A percentile compares a stretch with the other conserved stretches of the same genome.
Conservation (phyloP, 2,329 filamentous ascomycete genomes). For the Sarocladiaceae sp. region DNA sequence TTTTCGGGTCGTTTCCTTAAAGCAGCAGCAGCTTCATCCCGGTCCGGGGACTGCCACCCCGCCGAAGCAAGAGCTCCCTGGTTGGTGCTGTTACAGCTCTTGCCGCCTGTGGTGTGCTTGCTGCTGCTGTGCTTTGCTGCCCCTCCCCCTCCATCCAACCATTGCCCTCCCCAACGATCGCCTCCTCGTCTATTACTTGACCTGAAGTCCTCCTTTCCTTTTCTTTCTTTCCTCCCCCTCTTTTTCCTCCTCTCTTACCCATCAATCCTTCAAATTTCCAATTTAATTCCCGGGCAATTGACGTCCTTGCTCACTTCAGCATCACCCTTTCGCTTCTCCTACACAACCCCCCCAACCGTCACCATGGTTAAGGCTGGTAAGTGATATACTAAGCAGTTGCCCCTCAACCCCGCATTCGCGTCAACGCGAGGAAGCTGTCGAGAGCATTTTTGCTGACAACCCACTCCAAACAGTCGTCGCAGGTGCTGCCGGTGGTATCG, state of each 20-base stretch:
- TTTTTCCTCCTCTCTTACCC: neutral
- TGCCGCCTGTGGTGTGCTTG: too few relatives aligned
- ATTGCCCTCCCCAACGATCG: neutral
- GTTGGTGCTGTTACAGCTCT: neutral
- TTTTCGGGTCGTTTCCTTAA: too few relatives aligned
- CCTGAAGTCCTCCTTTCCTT: neutral
- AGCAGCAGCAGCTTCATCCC: neutral
- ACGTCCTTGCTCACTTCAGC: neutral
- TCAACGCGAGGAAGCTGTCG: neutral
- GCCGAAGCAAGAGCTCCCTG: too few relatives aligned
- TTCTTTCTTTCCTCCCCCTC: conserved; percentile 9
- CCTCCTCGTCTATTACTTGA: neutral
- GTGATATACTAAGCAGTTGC: conserved; percentile 17
- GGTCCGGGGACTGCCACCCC: too few relatives aligned
- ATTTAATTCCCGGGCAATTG: neutral
- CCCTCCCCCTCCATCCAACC: neutral
- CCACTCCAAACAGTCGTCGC: conserved; percentile 62
- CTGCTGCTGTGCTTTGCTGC: neutral
- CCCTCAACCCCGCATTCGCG: conserved; percentile 20
- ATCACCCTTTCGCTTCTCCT: neutral
- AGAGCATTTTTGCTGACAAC: conserved; percentile 1
- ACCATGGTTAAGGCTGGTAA: conserved; percentile 61
- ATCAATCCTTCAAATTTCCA: neutral
- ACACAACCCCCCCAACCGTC: conserved; percentile 15
- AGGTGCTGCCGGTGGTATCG: conserved; percentile 97